Conservation (phyloP, 352 stramenopile species). For the Globisporangium ultimum region DNA sequence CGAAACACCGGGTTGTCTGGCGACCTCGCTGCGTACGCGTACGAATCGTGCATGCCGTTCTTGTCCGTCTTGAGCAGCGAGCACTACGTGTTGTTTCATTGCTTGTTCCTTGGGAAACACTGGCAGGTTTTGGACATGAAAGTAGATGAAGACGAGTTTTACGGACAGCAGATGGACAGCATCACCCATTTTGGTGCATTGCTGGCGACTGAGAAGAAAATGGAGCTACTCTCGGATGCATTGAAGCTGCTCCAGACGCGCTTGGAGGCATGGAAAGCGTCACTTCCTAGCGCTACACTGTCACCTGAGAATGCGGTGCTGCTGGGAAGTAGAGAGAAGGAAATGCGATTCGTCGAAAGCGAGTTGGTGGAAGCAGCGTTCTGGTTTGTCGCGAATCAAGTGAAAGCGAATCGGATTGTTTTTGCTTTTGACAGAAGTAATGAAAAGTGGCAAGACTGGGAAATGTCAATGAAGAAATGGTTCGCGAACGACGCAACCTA, state of each 20-base stretch:
- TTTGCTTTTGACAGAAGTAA: background rate
- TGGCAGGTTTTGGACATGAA: slow-evolving; percentile 2
- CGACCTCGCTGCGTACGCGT: slow-evolving; percentile 61
- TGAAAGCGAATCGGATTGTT: slow-evolving; percentile 8
- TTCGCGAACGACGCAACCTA: slow-evolving; percentile 1
- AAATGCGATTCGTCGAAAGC: slow-evolving; percentile 34
- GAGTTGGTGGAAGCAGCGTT: slow-evolving; percentile 31
- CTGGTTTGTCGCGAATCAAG: slow-evolving; percentile 24
- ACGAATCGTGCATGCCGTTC: slow-evolving; percentile 62
- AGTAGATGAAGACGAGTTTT: slow-evolving; percentile 43
- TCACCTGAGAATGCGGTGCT: background rate
- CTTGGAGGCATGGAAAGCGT: slow-evolving; percentile 31
- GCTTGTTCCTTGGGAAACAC: slow-evolving; percentile 36
- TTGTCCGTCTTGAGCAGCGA: slow-evolving; percentile 59
- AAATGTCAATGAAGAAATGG: slow-evolving; percentile 11
- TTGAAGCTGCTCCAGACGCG: slow-evolving; percentile 41
- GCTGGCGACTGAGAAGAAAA: slow-evolving; percentile 38
- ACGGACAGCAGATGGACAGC: slow-evolving; percentile 33
- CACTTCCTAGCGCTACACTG: slow-evolving; percentile 16
- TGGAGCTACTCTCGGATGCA: slow-evolving; percentile 48
- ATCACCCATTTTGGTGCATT: slow-evolving; percentile 37
- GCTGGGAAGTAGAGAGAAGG: slow-evolving; percentile 18
- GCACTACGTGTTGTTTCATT: slow-evolving; percentile 62
- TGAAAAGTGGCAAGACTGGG: slow-evolving; percentile 8
- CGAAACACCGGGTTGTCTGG: slow-evolving; percentile 13